Percentiles rank a stretch among this genome's conserved stretches.
phyloP scores from a whole-genome alignment of 371 early-diverging fungal genomes.

The Basidiobolus meristosporus region DNA sequence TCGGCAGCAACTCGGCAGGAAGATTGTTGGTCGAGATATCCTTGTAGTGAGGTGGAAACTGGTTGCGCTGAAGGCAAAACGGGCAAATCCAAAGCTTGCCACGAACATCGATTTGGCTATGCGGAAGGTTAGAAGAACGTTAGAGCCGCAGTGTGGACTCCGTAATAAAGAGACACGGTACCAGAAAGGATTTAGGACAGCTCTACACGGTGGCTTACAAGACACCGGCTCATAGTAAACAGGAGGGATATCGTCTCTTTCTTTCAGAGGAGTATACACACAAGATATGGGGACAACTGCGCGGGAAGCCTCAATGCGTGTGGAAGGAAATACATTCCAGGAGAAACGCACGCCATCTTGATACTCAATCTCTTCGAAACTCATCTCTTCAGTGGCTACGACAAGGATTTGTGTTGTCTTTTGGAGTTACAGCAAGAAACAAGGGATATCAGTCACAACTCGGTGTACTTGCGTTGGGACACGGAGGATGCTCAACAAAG shows the following conservation, averaged over 20 bases:
- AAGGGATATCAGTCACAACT: no score
- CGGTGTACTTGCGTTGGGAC: no score
- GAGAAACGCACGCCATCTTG: constrained; percentile 92
- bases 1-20: constrained; percentile 90
- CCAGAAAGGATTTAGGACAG: constrained; percentile 97
- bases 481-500: no score
- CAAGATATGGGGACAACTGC: constrained; percentile 93
- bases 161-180: no score
- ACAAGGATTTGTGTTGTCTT: no score
- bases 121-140: no score
- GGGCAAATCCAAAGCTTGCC: constrained; percentile 98
- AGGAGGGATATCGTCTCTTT: constrained; percentile 64
- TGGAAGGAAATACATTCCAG: constrained; percentile 98
- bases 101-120: constrained; percentile 88
- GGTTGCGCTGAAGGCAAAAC: constrained; percentile 94
- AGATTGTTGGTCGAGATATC: constrained; percentile 90
- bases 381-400: constrained; percentile 25
- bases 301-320: constrained; percentile 81
- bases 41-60: constrained; percentile 95
- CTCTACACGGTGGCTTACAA: constrained; percentile 91
- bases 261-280: constrained; percentile 94
- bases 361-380: constrained; percentile 78
- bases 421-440: no score
- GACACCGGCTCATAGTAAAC: constrained; percentile 94
- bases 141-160: no score